Evolutionary conservation across 2,329 filamentous ascomycete genomes (phyloP).

Genomic region (Diaporthe longicolla): DNA sequence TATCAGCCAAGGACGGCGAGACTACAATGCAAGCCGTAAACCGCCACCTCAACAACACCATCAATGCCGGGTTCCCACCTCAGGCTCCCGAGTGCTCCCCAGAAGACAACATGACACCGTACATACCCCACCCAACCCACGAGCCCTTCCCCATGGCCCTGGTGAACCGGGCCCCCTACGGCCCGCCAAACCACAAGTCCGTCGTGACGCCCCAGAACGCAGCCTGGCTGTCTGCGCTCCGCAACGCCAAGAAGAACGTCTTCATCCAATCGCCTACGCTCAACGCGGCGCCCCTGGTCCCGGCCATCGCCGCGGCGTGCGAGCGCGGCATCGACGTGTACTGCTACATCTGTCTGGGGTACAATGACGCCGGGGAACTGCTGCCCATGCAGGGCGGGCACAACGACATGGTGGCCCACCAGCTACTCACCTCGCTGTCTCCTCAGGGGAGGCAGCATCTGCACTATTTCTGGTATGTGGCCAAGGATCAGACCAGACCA

Average conservation of each 20-base stretch:
- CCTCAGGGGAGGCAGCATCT: conserved; percentile 63
- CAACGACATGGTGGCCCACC: conserved; percentile 78
- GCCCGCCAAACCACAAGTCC: conserved; percentile 71
- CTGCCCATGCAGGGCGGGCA: conserved; percentile 82
- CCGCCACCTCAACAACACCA: conserved; percentile 75
- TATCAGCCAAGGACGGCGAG: conserved; percentile 66
- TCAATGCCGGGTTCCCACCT: conserved; percentile 63
- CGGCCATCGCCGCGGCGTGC: conserved; percentile 75
- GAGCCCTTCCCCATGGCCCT: conserved; percentile 78
- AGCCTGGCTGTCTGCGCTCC: conserved; percentile 78
- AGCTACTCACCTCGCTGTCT: conserved; percentile 69
- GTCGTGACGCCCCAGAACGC: conserved; percentile 80
- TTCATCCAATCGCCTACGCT: conserved; percentile 86
- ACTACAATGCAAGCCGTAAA: conserved; percentile 71
- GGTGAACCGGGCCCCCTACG: conserved; percentile 78
- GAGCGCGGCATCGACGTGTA: conserved; percentile 76
- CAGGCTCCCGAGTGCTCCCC: conserved; percentile 68
- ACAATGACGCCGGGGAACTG: conserved; percentile 84
- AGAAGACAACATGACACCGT: conserved; percentile 75
- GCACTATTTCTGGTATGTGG: conserved; percentile 79
- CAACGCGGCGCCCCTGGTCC: conserved; percentile 77
- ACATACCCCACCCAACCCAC: conserved; percentile 68
- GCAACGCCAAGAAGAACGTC: conserved; percentile 73
- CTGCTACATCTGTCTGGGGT: conserved; percentile 82
- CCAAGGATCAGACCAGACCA: conserved; percentile 78